Evolutionary conservation across 495 filamentous ascomycete genomes (phyloP).

Genomic region (Mycothermus thermophilus): DNA sequence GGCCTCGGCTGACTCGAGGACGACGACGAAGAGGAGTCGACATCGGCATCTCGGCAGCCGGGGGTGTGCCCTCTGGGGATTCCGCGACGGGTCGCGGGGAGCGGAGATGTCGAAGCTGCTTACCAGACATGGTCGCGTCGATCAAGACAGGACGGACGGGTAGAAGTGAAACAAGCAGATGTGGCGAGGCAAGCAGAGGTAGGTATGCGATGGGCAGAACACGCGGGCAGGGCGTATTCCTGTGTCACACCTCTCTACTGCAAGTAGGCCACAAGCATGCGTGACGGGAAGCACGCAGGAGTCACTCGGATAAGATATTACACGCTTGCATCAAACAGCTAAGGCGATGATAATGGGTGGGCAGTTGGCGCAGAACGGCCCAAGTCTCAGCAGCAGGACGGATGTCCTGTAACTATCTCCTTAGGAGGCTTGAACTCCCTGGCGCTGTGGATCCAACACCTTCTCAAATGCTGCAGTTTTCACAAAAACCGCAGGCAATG

Average conservation of each 20-base stretch:
- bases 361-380: conserved; percentile 5
- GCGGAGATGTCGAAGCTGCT: conserved; percentile 16
- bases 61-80: conserved; percentile 1
- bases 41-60: neutral
- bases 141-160: conserved; percentile 6
- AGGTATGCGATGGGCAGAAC: too few species aligned
- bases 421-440: too few species aligned
- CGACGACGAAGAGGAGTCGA: neutral
- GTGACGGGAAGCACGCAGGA: conserved; percentile 18
- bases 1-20: neutral
- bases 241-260: conserved; percentile 16
- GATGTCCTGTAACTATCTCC: conserved; percentile 6
- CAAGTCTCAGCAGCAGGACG: conserved; percentile 2
- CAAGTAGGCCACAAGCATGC: conserved; percentile 19
- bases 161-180: too few species aligned
- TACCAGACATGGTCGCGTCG: conserved; percentile 22
- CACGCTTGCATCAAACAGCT: conserved; percentile 11
- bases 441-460: too few species aligned
- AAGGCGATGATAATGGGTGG: conserved; percentile 7
- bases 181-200: too few species aligned
- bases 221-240: too few species aligned
- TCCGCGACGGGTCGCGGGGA: too few species aligned
- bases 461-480: too few species aligned
- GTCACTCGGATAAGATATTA: conserved; percentile 20
- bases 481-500: too few species aligned